Percentiles rank a stretch among this genome's conserved stretches.
Evolutionary conservation across 176 grass and related monocot genomes (phyloP).

Genomic region (Oryza brachyantha): DNA sequence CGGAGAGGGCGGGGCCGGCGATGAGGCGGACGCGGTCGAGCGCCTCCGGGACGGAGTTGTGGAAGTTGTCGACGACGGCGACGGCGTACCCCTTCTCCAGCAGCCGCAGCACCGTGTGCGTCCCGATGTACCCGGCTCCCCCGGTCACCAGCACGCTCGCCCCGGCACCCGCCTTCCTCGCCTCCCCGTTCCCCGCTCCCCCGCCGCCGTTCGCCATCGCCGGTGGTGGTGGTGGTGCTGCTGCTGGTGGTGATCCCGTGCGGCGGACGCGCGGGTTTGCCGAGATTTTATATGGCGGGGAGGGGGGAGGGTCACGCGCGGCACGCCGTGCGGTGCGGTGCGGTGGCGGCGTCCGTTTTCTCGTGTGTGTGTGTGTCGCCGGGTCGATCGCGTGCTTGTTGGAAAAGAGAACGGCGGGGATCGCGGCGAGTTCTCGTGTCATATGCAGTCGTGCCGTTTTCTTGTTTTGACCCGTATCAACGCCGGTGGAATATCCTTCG

Average conservation of each 20-base stretch:
- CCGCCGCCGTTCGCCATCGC: conserved; percentile 39
- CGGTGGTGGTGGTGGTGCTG: too few relatives aligned
- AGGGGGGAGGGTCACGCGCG: background rate
- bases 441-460: background rate
- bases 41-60: conserved; percentile 87
- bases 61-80: conserved; percentile 82
- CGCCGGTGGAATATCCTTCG: too few relatives aligned
- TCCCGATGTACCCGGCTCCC: conserved; percentile 90
- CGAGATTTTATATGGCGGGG: background rate
- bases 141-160: conserved; percentile 82
- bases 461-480: background rate
- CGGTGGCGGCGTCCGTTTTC: background rate
- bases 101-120: conserved; percentile 86
- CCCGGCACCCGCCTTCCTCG: background rate
- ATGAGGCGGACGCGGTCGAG: conserved; percentile 77
- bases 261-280: too few relatives aligned
- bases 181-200: background rate
- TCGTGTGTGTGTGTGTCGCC: background rate
- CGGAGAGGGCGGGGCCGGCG: conserved; percentile 61
- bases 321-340: background rate
- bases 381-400: background rate
- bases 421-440: background rate
- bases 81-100: conserved; percentile 67
- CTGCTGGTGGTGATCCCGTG: too few relatives aligned
- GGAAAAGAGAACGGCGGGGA: background rate